phyloP scores from a whole-genome alignment of 805 yeast genomes.

The Saturnispora halmiae region DNA sequence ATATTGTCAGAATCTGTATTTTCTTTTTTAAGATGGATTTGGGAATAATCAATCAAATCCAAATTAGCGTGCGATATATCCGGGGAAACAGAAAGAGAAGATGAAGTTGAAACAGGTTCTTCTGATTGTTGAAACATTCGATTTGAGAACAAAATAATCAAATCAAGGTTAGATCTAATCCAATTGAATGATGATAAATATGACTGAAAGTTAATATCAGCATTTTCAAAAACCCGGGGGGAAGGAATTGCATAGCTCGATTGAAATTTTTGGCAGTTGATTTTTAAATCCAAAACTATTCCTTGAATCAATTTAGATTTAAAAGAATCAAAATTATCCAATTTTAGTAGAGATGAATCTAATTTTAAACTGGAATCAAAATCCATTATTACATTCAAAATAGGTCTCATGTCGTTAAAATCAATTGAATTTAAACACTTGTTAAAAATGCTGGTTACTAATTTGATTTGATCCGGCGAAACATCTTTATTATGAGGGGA shows the following conservation, averaged over 20 bases:
- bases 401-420: slow-evolving; percentile 14
- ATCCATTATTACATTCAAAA: slow-evolving; percentile 13
- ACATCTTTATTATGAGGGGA: slow-evolving; percentile 10
- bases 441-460: slow-evolving; percentile 9
- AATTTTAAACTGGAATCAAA: slow-evolving; percentile 11
- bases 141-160: slow-evolving; percentile 8
- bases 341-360: slow-evolving; percentile 2
- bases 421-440: slow-evolving; percentile 11
- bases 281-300: slow-evolving; percentile 10
- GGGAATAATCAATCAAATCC: background rate
- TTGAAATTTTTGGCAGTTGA: slow-evolving; percentile 5
- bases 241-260: slow-evolving; percentile 1
- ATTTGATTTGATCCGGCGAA: slow-evolving; percentile 1
- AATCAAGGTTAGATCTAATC: slow-evolving; percentile 10
- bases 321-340: slow-evolving; percentile 8
- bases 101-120: background rate
- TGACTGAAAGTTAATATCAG: slow-evolving; percentile 2
- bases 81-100: slow-evolving; percentile 4
- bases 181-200: slow-evolving; percentile 6
- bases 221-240: background rate
- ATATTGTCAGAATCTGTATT: background rate
- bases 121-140: slow-evolving; percentile 3
- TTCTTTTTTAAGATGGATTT: background rate
- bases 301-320: slow-evolving; percentile 9
- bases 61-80: slow-evolving; percentile 1